Evolutionary conservation across 441 rosid species (phyloP).

Genomic region (Croton laevigatus): DNA sequence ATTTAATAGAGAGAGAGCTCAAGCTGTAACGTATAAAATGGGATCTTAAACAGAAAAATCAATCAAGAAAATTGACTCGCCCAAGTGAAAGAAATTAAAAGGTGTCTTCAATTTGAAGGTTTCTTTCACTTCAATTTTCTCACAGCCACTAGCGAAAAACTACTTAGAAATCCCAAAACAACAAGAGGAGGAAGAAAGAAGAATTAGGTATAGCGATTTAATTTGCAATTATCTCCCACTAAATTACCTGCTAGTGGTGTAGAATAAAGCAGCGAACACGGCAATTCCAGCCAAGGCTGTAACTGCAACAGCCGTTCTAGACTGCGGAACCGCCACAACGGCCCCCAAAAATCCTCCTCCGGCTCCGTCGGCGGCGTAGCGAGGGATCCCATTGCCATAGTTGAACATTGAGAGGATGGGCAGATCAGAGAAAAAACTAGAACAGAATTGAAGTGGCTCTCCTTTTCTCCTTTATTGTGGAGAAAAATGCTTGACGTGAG

Average conservation of each 20-base stretch:
- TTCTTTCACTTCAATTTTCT: constrained; percentile 47
- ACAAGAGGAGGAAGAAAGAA: neutral
- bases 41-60: constrained; percentile 23
- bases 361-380: constrained; percentile 28
- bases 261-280: constrained; percentile 33
- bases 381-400: constrained; percentile 19
- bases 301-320: constrained; percentile 28
- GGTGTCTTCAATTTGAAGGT: constrained; percentile 77
- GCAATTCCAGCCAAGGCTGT: constrained; percentile 37
- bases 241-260: constrained; percentile 38
- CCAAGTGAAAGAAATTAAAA: constrained; percentile 68
- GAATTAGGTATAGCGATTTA: neutral
- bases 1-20: neutral
- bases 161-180: neutral
- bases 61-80: constrained; percentile 38
- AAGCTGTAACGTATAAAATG: constrained; percentile 8
- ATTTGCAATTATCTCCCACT: neutral
- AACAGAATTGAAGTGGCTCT: constrained; percentile 11
- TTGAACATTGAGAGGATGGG: constrained; percentile 28
- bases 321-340: constrained; percentile 19
- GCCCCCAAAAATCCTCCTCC: constrained; percentile 35
- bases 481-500: constrained; percentile 1
- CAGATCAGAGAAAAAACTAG: constrained; percentile 10
- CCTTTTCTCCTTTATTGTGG: neutral
- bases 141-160: neutral